Evolutionary conservation across 805 yeast species (phyloP).

Genomic region (Saccharomycopsis schoenii): DNA sequence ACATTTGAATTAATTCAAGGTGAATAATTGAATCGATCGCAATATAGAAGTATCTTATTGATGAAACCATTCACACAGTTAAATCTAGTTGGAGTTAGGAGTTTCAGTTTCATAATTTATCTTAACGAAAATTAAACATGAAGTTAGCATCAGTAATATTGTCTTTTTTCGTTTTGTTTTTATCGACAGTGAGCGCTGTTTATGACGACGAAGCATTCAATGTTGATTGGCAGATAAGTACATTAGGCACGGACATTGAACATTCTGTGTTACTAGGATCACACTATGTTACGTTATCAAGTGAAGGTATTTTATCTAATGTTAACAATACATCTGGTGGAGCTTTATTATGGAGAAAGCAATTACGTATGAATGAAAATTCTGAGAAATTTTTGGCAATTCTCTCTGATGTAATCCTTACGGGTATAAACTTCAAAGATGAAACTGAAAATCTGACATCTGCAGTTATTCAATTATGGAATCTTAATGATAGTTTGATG

Average conservation of each 20-base stretch:
- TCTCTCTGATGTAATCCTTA: background rate
- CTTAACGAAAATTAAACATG: background rate
- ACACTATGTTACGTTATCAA: constrained; percentile 23
- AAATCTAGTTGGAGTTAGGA: background rate
- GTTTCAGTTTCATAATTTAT: background rate
- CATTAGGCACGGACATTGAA: constrained; percentile 23
- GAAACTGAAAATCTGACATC: background rate
- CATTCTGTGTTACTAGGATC: constrained; percentile 19
- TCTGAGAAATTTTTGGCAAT: background rate
- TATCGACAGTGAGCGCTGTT: constrained; percentile 16
- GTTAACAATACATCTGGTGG: constrained; percentile 22
- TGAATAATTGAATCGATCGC: background rate
- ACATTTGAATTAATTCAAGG: background rate
- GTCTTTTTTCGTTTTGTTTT: background rate
- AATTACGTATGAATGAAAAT: constrained; percentile 14
- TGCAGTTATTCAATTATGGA: constrained; percentile 10
- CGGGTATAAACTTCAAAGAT: background rate
- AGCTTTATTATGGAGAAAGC: constrained; percentile 25
- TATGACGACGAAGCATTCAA: constrained; percentile 34
- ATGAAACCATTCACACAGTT: background rate
- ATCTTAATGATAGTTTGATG: constrained; percentile 1
- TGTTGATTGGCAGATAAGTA: constrained; percentile 35
- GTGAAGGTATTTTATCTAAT: constrained; percentile 23
- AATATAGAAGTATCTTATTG: no score
- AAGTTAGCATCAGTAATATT: background rate